Percentiles rank a stretch among this genome's conserved stretches.
phyloP scores from a whole-genome alignment of 2,329 filamentous ascomycete species.

The Aspergillus hiratsukae region DNA sequence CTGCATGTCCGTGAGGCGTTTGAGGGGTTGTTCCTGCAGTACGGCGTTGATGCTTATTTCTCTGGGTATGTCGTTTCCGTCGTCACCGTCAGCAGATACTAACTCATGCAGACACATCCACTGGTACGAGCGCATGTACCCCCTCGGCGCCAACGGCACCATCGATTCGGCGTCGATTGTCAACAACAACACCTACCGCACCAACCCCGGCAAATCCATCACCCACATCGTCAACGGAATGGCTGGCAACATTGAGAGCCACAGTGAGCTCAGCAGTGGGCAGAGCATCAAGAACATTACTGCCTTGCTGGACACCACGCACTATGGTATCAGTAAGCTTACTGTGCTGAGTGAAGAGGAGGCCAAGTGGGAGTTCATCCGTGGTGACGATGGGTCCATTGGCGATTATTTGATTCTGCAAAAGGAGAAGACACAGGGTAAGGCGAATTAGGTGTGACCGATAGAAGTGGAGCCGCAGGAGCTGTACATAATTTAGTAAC shows the following conservation, averaged over 20 bases:
- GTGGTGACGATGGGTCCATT: constrained; percentile 36
- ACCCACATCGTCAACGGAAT: constrained; percentile 52
- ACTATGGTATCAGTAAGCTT: constrained; percentile 50
- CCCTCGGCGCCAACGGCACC: constrained; percentile 35
- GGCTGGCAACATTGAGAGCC: constrained; percentile 51
- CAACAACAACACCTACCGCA: constrained; percentile 47
- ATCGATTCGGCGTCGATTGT: constrained; percentile 41
- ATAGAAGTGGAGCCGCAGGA: not conserved
- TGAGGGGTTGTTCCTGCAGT: constrained; percentile 41
- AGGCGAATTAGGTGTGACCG: not conserved
- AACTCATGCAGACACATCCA: constrained; percentile 39
- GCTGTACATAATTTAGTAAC: not conserved
- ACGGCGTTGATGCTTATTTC: constrained; percentile 47
- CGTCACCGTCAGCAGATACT: not conserved
- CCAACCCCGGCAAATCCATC: constrained; percentile 46
- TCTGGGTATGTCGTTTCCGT: constrained; percentile 26
- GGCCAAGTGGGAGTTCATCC: constrained; percentile 45
- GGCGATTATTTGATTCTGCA: constrained; percentile 38
- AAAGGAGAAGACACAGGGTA: constrained; percentile 15
- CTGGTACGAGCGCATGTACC: constrained; percentile 45
- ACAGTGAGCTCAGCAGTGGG: constrained; percentile 37
- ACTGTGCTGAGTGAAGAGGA: constrained; percentile 39
- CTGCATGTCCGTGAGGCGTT: constrained; percentile 43
- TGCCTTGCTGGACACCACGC: constrained; percentile 40
- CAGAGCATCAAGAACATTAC: constrained; percentile 41